A percentile compares a stretch with the other conserved stretches of the same genome.
Evolutionary conservation across 2,329 filamentous ascomycete species (phyloP).

Genomic region (Scortechinia acanthostroma): DNA sequence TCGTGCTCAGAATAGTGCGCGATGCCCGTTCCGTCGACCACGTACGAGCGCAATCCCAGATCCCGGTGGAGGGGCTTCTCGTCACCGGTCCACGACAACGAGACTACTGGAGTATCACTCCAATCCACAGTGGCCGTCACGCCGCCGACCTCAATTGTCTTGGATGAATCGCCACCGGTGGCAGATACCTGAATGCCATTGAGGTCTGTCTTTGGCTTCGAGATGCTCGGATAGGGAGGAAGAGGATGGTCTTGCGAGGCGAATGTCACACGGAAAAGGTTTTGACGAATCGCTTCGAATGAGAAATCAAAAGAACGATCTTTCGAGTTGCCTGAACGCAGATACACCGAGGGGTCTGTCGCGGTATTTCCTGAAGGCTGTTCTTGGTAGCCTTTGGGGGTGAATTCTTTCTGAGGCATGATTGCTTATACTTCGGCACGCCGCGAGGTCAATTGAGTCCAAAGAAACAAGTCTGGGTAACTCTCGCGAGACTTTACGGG

Average conservation of each 20-base stretch:
- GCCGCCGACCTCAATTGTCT: conserved; percentile 34
- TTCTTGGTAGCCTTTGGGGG: conserved; percentile 19
- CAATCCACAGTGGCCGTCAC: conserved; percentile 51
- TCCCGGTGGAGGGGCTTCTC: conserved; percentile 51
- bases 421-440: too few species aligned
- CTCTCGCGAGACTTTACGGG: too few species aligned
- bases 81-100: conserved; percentile 35
- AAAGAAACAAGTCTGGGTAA: too few species aligned
- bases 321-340: conserved; percentile 26
- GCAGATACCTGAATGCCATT: conserved; percentile 15
- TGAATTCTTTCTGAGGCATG: conserved; percentile 38
- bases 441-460: too few species aligned
- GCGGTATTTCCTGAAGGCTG: conserved; percentile 5
- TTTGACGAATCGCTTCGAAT: conserved; percentile 53
- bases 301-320: conserved; percentile 42
- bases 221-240: conserved; percentile 56
- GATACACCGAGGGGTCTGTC: conserved; percentile 19
- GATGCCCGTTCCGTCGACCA: conserved; percentile 49
- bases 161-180: conserved; percentile 22
- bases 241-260: conserved; percentile 51
- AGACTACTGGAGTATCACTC: conserved; percentile 46
- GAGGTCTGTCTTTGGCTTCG: conserved; percentile 28
- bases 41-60: conserved; percentile 59
- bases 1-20: conserved; percentile 61
- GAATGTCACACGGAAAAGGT: conserved; percentile 65